Base-by-base conservation (phyloP, 352 stramenopile genomes). In the Ophiocytium majus region DNA sequence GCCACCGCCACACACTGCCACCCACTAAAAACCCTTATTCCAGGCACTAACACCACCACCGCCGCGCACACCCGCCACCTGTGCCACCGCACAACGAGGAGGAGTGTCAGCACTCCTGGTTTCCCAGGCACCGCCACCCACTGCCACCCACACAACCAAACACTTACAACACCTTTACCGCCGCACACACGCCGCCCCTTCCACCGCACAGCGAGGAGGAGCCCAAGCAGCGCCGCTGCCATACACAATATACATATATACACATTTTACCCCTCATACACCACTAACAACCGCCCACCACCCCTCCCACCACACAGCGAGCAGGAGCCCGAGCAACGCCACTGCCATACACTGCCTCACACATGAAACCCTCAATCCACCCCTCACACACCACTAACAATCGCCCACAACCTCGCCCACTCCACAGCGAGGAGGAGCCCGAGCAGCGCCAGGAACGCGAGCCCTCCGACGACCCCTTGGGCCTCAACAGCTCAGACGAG, bases 141-240 rank as follows among this genome's bases (percentile, higher is more conserved):
- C n/a, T n/a, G n/a, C n/a, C n/a, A n/a, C n/a, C n/a, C n/a, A n/a
- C n/a, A n/a, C n/a, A n/a, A n/a, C n/a, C n/a, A n/a, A n/a, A n/a
- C n/a, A n/a, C n/a, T n/a, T n/a, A n/a, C n/a, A n/a, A n/a, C n/a
- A n/a, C n/a, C n/a, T n/a, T n/a, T n/a, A n/a, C n/a, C n/a, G n/a
- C n/a, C n/a, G n/a, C n/a, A n/a, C n/a, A n/a, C n/a, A n/a, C n/a
- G n/a, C n/a, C n/a, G n/a, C n/a, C n/a, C n/a, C n/a, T n/a, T n/a
- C n/a, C n/a, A n/a, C n/a, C n/a, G n/a, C n/a, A 17, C 36, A 81
- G 75, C 49, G 75, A 81, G 75, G 75, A 81, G 36, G 75, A 81
- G 75, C 19, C 37, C 10, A 33, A 28, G 31, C 5, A 50, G 43
- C 43, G 43, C 43, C 43, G 14, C 43, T 57, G 43, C 5, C 43